Conservation (phyloP, 2,329 filamentous ascomycete genomes). For the Coniochaeta sp. region DNA sequence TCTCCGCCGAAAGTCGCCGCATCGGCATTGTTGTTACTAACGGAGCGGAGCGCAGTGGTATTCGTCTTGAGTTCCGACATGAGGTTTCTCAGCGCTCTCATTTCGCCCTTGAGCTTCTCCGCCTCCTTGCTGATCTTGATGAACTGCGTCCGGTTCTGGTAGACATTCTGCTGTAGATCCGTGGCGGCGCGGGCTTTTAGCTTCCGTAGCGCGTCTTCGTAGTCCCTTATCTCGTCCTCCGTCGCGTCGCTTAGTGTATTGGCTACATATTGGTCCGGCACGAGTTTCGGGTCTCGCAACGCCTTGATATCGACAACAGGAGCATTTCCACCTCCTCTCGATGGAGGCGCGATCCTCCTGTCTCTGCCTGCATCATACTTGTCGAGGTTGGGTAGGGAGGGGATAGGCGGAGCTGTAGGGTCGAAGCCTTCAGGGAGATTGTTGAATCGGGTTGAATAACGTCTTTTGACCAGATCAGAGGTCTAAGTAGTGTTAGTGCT, state of each 20-base stretch:
- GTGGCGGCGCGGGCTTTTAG: constrained; percentile 70
- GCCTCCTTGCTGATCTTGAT: constrained; percentile 99
- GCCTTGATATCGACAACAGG: constrained; percentile 69
- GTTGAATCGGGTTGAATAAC: constrained; percentile 91
- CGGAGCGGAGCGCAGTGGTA: constrained; percentile 55
- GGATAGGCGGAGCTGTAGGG: constrained; percentile 63
- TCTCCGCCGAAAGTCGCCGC: constrained; percentile 41
- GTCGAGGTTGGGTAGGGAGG: constrained; percentile 52
- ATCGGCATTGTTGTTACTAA: constrained; percentile 40
- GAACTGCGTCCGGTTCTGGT: constrained; percentile 95
- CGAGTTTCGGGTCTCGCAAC: constrained; percentile 70
- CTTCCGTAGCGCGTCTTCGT: constrained; percentile 66
- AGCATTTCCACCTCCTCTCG: constrained; percentile 41
- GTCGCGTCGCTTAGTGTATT: constrained; percentile 73
- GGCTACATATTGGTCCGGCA: constrained; percentile 71
- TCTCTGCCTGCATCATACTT: constrained; percentile 46
- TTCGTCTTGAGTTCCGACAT: constrained; percentile 89
- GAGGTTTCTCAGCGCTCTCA: constrained; percentile 80
- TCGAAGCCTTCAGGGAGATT: constrained; percentile 64
- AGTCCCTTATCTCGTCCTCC: constrained; percentile 79
- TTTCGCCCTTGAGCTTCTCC: constrained; percentile 93
- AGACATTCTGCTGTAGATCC: constrained; percentile 90
- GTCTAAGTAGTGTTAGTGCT: constrained; percentile 34
- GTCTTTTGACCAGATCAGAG: constrained; percentile 81
- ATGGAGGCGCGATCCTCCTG: constrained; percentile 42